These are phyloP conservation scores for Centella asiatica DNA, from an alignment of 129 eudicot genomes.

Conservation along the genomic window DNA sequence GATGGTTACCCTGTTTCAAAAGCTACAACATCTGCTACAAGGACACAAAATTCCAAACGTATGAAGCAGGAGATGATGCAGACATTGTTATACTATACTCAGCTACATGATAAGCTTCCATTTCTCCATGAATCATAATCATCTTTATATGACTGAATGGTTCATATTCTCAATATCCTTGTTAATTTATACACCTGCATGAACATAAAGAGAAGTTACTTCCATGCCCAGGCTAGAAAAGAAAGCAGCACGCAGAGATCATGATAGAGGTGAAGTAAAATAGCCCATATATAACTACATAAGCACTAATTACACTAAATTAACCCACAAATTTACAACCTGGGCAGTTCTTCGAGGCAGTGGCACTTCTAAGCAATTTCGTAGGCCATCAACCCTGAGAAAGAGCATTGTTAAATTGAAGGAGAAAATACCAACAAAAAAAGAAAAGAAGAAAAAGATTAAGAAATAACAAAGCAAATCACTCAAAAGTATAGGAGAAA, in stretches of 20 bases:
- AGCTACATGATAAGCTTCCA: too few species aligned
- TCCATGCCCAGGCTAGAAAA: not conserved
- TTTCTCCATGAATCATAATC: too few species aligned
- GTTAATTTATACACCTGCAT: constrained; percentile 54
- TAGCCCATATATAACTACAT: too few species aligned
- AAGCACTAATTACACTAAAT: too few species aligned
- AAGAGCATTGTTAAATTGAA: not conserved
- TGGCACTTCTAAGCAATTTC: constrained; percentile 68
- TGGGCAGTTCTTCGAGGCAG: constrained; percentile 86
- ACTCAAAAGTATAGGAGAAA: not conserved
- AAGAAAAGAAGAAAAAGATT: not conserved
- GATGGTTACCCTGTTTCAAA: too few species aligned
- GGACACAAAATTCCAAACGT: too few species aligned
- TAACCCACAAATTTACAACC: constrained; percentile 23
- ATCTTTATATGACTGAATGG: not conserved
- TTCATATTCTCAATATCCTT: constrained; percentile 51
- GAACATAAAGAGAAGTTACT: not conserved
- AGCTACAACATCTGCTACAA: too few species aligned
- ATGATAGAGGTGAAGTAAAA: too few species aligned
- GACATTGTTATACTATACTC: too few species aligned
- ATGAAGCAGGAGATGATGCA: too few species aligned
- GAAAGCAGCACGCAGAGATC: not conserved
- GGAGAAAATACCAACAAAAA: not conserved
- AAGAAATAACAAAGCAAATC: not conserved
- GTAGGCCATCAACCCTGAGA: constrained; percentile 68